These are phyloP conservation scores for Diaporthe citrichinensis DNA, from an alignment of 2,329 filamentous ascomycete species.

Conservation along the genomic window DNA sequence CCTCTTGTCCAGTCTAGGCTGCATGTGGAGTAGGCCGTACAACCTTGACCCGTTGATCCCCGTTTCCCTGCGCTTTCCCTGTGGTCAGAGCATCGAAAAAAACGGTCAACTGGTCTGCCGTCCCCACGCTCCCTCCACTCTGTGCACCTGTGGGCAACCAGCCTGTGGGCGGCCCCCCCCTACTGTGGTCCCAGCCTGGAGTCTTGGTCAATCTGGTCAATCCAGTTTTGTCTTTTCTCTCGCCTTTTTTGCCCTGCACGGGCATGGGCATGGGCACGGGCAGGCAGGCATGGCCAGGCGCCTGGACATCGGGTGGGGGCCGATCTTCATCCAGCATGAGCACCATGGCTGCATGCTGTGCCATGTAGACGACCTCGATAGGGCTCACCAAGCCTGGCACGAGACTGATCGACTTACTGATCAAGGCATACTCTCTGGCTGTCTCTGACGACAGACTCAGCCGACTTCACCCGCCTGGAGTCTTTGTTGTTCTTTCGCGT, in stretches of 20 bases:
- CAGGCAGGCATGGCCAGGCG: constrained; percentile 6
- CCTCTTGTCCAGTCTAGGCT: not conserved
- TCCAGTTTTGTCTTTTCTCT: constrained; percentile 18
- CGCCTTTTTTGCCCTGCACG: not conserved
- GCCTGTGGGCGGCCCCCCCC: not conserved
- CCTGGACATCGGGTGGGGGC: not conserved
- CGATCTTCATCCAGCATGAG: constrained; percentile 3
- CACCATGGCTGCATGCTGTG: not conserved
- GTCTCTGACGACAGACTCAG: not conserved
- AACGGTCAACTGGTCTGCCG: constrained; percentile 22
- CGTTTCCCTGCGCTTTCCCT: not conserved
- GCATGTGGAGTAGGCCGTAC: not conserved
- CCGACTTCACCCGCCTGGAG: not conserved
- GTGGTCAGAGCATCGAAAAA: not conserved
- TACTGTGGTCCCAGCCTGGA: constrained; percentile 6
- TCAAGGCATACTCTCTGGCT: constrained; percentile 6
- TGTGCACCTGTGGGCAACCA: not conserved
- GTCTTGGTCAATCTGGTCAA: constrained; percentile 9
- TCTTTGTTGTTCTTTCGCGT: not conserved
- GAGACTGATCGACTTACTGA: not conserved
- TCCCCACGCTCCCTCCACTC: constrained; percentile 22
- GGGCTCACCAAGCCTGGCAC: not conserved
- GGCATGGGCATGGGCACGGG: not conserved
- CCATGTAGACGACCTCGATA: not conserved
- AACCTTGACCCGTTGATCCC: constrained; percentile 20